Evolutionary conservation across 2,329 filamentous ascomycete genomes (phyloP).

Genomic region (Sclerotinia minor): DNA sequence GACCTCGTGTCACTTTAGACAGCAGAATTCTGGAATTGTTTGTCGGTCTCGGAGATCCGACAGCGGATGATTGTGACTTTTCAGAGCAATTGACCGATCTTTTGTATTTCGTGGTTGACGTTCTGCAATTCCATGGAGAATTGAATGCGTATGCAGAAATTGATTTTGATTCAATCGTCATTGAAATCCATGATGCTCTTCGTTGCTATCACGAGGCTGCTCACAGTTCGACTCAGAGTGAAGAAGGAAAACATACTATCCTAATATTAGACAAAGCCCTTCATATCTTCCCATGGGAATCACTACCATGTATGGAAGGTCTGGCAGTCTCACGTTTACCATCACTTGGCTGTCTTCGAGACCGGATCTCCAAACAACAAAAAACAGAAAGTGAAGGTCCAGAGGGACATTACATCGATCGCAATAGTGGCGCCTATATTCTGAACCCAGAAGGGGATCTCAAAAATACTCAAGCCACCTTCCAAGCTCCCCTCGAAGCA

Average conservation of each 20-base stretch:
- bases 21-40: slow-evolving; percentile 81
- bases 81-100: slow-evolving; percentile 91
- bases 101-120: slow-evolving; percentile 93
- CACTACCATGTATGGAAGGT: slow-evolving; percentile 78
- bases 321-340: slow-evolving; percentile 84
- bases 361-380: slow-evolving; percentile 59
- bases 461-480: slow-evolving; percentile 72
- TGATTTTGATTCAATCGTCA: slow-evolving; percentile 87
- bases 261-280: slow-evolving; percentile 88
- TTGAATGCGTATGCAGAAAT: slow-evolving; percentile 97
- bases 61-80: slow-evolving; percentile 66
- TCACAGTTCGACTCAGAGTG: slow-evolving; percentile 41
- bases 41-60: slow-evolving; percentile 76
- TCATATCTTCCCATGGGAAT: slow-evolving; percentile 95
- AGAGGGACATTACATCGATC: slow-evolving; percentile 57
- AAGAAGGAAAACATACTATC: slow-evolving; percentile 68
- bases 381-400: slow-evolving; percentile 28
- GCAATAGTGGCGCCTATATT: slow-evolving; percentile 68
- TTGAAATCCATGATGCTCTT: slow-evolving; percentile 84
- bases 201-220: slow-evolving; percentile 67
- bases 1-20: slow-evolving; percentile 53
- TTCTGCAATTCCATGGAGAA: slow-evolving; percentile 95
- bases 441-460: slow-evolving; percentile 89
- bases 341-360: slow-evolving; percentile 77
- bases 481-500: slow-evolving; percentile 63